phyloP scores from a whole-genome alignment of 176 grass and related monocot genomes.

The Oryza coarctata region DNA sequence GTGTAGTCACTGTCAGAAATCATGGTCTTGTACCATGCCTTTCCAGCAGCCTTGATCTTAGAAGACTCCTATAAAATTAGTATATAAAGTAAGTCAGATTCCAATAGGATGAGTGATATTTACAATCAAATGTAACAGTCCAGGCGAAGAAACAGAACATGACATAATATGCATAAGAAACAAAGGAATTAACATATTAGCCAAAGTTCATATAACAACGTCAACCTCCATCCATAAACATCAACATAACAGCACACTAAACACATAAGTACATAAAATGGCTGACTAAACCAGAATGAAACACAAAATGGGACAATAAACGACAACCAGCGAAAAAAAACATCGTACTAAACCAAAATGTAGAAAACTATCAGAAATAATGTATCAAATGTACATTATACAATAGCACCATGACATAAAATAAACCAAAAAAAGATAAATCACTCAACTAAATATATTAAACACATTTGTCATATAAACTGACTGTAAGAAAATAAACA shows the following conservation, averaged over 20 bases:
- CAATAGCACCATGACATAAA: background rate
- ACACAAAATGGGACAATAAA: background rate
- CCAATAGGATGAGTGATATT: background rate
- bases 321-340: background rate
- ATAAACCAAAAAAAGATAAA: background rate
- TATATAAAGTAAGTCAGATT: background rate
- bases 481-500: background rate
- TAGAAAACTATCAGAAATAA: background rate
- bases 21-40: constrained; percentile 86
- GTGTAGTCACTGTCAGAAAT: constrained; percentile 73
- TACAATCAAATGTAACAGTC: background rate
- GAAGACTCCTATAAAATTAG: constrained; percentile 33
- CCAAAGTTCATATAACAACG: background rate
- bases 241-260: background rate
- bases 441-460: background rate
- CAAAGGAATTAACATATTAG: background rate
- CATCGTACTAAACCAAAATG: background rate
- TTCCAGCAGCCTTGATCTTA: constrained; percentile 64
- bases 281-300: background rate
- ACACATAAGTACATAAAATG: background rate
- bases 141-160: background rate
- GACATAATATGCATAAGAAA: background rate
- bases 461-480: background rate
- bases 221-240: background rate
- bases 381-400: background rate